Conservation (phyloP, 139 green algal genomes). For the Coelastrella sp. region DNA sequence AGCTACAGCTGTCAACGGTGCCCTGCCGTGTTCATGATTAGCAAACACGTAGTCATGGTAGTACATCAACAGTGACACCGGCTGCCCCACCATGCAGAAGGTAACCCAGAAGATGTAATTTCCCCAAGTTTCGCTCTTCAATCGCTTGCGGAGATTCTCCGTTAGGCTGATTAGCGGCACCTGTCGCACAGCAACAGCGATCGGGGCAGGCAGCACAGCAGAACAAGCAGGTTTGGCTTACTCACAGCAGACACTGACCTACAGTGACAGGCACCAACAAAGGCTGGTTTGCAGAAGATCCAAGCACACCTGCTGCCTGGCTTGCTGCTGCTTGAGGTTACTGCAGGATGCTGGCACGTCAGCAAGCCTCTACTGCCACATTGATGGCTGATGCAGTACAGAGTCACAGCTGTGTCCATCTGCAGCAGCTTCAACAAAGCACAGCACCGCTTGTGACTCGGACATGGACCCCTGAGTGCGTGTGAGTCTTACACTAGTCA, state of each 20-base stretch:
- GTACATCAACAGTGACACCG: slow-evolving; percentile 88
- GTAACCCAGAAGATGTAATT: slow-evolving; percentile 93
- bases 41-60: slow-evolving; percentile 81
- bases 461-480: no score
- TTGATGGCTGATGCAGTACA: neutral
- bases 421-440: neutral
- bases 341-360: no score
- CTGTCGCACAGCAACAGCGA: slow-evolving; percentile 52
- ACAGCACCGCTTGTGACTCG: no score
- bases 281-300: no score
- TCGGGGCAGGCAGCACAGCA: neutral
- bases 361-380: no score
- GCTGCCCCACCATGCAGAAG: slow-evolving; percentile 96
- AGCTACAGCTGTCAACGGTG: neutral
- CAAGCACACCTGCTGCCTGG: no score
- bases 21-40: neutral
- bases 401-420: neutral
- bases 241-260: no score
- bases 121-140: slow-evolving; percentile 65
- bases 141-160: slow-evolving; percentile 66
- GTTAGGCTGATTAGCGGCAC: slow-evolving; percentile 83
- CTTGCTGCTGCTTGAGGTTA: no score
- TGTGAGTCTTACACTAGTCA: no score
- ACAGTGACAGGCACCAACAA: no score
- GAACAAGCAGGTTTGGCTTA: no score